A percentile compares a stretch with the other conserved stretches of the same genome.
Conservation (phyloP, 495 filamentous ascomycete genomes). For the Penicillium pulvis region DNA sequence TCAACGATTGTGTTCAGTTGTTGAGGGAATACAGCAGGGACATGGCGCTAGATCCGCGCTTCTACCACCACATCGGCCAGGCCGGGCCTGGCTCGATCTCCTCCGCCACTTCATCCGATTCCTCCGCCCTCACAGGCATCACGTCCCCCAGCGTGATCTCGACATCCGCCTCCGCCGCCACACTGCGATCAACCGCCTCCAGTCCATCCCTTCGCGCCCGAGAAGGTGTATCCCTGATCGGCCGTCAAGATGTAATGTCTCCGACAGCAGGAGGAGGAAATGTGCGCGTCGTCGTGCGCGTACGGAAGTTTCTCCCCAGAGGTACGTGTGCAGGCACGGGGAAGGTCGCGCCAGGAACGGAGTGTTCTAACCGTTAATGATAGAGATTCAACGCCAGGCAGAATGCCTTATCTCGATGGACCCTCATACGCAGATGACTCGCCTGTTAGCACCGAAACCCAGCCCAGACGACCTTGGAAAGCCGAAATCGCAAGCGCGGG, state of each 20-base stretch:
- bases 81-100: slow-evolving; percentile 50
- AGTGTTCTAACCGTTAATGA: slow-evolving; percentile 1
- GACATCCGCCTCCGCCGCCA: slow-evolving; percentile 64
- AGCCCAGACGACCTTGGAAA: slow-evolving; percentile 65
- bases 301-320: slow-evolving; percentile 84
- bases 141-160: slow-evolving; percentile 49
- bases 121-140: slow-evolving; percentile 55
- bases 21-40: slow-evolving; percentile 49
- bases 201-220: slow-evolving; percentile 71
- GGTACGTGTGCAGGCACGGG: slow-evolving; percentile 54
- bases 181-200: slow-evolving; percentile 50
- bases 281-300: slow-evolving; percentile 91
- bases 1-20: slow-evolving; percentile 48
- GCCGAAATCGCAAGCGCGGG: slow-evolving; percentile 64
- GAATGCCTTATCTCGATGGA: slow-evolving; percentile 91
- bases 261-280: slow-evolving; percentile 72
- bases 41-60: slow-evolving; percentile 60
- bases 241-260: slow-evolving; percentile 31
- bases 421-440: slow-evolving; percentile 78
- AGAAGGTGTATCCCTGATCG: slow-evolving; percentile 58
- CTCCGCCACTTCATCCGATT: slow-evolving; percentile 59
- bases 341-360: background rate
- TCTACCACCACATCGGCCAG: slow-evolving; percentile 52
- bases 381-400: slow-evolving; percentile 79
- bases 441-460: slow-evolving; percentile 64